Base-by-base conservation (phyloP, 164 flowering plant genomes). In the Santalum album region DNA sequence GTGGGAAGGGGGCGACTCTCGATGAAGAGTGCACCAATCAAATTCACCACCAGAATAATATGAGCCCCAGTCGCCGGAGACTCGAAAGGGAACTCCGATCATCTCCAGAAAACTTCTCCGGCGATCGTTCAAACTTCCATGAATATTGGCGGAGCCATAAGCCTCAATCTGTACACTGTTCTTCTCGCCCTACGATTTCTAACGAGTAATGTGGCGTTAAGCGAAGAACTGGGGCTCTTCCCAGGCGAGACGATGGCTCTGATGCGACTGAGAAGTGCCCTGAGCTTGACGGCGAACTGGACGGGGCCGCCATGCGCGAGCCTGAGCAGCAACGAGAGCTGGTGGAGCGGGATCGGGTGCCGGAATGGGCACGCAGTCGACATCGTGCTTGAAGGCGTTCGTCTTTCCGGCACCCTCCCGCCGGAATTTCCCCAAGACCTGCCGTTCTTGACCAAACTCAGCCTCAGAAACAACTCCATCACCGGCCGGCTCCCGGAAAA, bases 321-420 rank as follows among this genome's bases (percentile, higher is more conserved):
- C 34, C 9, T 29, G 34, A 29, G 34, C 18, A 18, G 39, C 1
- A 58, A 65, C 43, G 11, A 2, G 35, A 79, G 76, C 62, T 57
- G 51, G 22, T 80, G 86, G 86, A 49, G 20, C 16, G 82, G 80
- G 2, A 54, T 77, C 19, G 40, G 23, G 25, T 80, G 86, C 54
- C 67, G 55, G 0, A 55, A 75, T 48, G 24, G 71, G 53, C 79
- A 78, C 18, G 69, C 75, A 4, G 45, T 69, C 0, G 44, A 49
- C 4, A 32, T 78, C 27, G 69, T 58, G 3, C 73, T 80, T 1
- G 71, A 77, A 51, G 74, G 69, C 18, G 24, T 69, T 26, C 34
- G 60, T 7, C 57, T 77, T 12, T 64, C 66, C 7, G 82, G 85
- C 23, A 56, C 73, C 10, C 67, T 80, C 27, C 77, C 78, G 7